phyloP scores from a whole-genome alignment of 2,329 filamentous ascomycete genomes.

The Stemphylium beticola region DNA sequence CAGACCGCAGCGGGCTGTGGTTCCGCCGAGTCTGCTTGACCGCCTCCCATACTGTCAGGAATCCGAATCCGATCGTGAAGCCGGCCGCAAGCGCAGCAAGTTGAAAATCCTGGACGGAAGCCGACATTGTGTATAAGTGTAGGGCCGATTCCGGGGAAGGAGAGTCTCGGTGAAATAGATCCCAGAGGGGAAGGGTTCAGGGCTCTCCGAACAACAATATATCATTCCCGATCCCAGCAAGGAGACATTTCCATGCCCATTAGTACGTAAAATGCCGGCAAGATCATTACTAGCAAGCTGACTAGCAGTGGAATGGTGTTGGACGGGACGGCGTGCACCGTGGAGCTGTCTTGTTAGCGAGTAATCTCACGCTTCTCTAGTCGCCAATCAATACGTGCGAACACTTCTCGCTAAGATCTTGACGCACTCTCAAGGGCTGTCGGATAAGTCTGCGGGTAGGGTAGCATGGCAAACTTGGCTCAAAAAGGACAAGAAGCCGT shows the following conservation, averaged over 20 bases:
- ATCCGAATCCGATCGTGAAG: constrained; percentile 44
- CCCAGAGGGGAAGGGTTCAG: background rate
- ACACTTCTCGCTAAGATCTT: background rate
- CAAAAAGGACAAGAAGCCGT: background rate
- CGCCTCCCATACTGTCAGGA: constrained; percentile 45
- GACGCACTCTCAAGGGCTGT: background rate
- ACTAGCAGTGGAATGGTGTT: constrained; percentile 1
- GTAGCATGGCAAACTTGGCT: constrained; percentile 3
- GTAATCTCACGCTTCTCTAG: background rate
- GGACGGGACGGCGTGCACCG: constrained; percentile 4
- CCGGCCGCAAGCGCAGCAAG: constrained; percentile 43
- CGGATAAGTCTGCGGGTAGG: background rate
- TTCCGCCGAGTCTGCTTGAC: constrained; percentile 46
- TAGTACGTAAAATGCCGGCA: constrained; percentile 4
- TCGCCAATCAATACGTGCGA: constrained; percentile 1
- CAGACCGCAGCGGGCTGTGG: constrained; percentile 40
- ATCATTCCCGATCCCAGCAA: constrained; percentile 6
- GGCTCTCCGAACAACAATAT: constrained; percentile 1
- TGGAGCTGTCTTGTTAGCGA: constrained; percentile 1
- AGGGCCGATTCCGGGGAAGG: background rate
- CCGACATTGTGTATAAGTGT: constrained; percentile 21
- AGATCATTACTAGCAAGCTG: background rate
- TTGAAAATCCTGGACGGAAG: constrained; percentile 35
- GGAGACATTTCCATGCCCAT: constrained; percentile 1
- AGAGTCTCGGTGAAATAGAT: constrained; percentile 2